phyloP scores from a whole-genome alignment of 2,329 filamentous ascomycete genomes.

The Myrmaecium sp. region DNA sequence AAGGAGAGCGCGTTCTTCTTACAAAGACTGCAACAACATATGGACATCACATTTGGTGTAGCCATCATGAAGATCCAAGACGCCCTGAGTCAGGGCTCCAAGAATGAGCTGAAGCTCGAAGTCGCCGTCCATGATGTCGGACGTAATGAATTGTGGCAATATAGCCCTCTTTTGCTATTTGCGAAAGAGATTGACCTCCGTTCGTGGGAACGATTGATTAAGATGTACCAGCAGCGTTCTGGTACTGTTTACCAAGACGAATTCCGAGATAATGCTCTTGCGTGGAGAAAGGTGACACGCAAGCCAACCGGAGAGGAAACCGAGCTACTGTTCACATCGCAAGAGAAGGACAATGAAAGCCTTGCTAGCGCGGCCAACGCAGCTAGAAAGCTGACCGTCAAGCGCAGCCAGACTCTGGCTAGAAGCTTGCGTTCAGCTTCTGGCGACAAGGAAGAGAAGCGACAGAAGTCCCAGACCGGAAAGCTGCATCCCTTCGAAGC shows the following conservation, averaged over 20 bases:
- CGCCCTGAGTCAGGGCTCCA: no score
- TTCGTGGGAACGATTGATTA: constrained; percentile 67
- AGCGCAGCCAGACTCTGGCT: constrained; percentile 76
- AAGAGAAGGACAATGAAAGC: constrained; percentile 75
- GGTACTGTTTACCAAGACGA: constrained; percentile 65
- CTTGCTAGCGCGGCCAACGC: constrained; percentile 39
- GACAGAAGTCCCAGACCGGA: constrained; percentile 44
- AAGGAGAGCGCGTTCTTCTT: constrained; percentile 63
- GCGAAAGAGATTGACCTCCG: constrained; percentile 65
- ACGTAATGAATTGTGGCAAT: constrained; percentile 66
- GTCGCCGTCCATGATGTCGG: constrained; percentile 50
- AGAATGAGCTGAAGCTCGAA: constrained; percentile 50
- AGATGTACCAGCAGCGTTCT: constrained; percentile 63
- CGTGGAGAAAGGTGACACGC: constrained; percentile 65
- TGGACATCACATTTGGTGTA: constrained; percentile 64
- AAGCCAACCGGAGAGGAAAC: constrained; percentile 62
- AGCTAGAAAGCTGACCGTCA: constrained; percentile 81
- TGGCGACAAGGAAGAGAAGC: constrained; percentile 39
- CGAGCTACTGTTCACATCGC: constrained; percentile 75
- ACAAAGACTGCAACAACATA: constrained; percentile 61
- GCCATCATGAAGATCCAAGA: constrained; percentile 55
- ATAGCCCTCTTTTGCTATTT: constrained; percentile 75
- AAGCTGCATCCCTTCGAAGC: constrained; percentile 63
- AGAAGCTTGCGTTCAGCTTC: constrained; percentile 53
- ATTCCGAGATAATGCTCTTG: constrained; percentile 58